phyloP scores from a whole-genome alignment of 352 stramenopile genomes.

The Globisporangium irregulare region DNA sequence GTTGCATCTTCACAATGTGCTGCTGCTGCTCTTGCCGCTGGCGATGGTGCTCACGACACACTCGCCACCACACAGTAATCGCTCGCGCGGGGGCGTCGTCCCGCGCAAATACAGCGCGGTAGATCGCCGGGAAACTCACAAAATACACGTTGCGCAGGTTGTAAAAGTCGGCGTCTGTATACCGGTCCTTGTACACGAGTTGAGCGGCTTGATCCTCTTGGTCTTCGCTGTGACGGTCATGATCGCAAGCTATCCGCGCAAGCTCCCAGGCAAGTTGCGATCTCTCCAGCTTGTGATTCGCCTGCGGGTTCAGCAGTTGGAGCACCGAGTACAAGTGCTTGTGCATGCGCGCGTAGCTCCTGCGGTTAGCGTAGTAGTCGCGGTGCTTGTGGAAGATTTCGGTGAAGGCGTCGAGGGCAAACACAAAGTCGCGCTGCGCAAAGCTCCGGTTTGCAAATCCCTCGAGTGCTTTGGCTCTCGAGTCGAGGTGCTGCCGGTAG shows the following conservation, averaged over 20 bases:
- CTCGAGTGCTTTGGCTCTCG: conserved; percentile 6
- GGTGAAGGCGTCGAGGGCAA: conserved; percentile 34
- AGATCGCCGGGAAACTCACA: conserved; percentile 31
- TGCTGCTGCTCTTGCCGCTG: background rate
- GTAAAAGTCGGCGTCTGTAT: conserved; percentile 29
- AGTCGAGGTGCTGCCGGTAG: background rate
- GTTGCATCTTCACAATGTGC: background rate
- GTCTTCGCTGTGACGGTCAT: background rate
- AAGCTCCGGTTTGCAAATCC: conserved; percentile 28
- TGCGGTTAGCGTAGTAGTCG: background rate
- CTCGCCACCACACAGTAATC: conserved; percentile 37
- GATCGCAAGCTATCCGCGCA: conserved; percentile 8
- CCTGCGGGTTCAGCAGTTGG: conserved; percentile 22
- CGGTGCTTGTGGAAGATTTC: background rate
- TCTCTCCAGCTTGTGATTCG: conserved; percentile 20
- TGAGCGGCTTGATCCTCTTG: background rate
- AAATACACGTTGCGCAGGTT: conserved; percentile 30
- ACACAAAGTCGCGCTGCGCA: conserved; percentile 28
- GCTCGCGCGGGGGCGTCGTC: conserved; percentile 26
- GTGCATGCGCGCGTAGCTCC: conserved; percentile 19
- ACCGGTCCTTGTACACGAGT: conserved; percentile 6
- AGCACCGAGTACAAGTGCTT: conserved; percentile 27
- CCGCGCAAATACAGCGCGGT: conserved; percentile 34
- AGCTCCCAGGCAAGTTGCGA: conserved; percentile 30
- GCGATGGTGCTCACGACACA: background rate